Base-by-base conservation (phyloP, 2,329 filamentous ascomycete genomes). In the Aspergillus quadricinctus region DNA sequence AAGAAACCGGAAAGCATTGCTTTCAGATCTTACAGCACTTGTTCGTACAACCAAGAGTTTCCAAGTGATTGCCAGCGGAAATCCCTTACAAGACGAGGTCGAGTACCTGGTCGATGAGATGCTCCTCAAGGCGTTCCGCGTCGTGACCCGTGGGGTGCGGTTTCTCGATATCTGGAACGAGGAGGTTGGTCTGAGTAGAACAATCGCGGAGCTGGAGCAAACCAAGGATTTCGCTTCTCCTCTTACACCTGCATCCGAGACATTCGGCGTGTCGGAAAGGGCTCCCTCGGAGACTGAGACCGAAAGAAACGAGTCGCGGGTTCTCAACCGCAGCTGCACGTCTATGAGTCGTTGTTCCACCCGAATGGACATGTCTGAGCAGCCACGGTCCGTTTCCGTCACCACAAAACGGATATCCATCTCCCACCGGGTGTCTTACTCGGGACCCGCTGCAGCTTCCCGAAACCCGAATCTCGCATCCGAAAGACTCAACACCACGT, bases 51-150 rank as follows among this genome's bases (percentile, higher is more conserved):
- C 90, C 19, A 97, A 96, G 75, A 83, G 84, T 50, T 78, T 99
- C 61, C 91, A 93, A 72, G 90, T 92, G 66, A 81, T 84, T 60
- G 85, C 90, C 56, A 80, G 78, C 57, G 79, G 79, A 62, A 74
- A 45, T 9, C 66, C 72, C 0, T 61, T 69, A 14, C 70, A 76
- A 28, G 72, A 78, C 28, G 72, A 73, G 31, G 66, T 77, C n/a
- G 71, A 75, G 48, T 69, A 67, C 19, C 84, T 93, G 56, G 84
- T 97, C 56, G 93, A 97, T 68, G 90, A 96, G 71, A 91, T 97
- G 84, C 89, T 97, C 25, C 78, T 96, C 53, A 94, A 92, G 72
- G 92, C 92, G 0, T 97, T 96, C 78, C 92, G 89, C 69, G 92
- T 97, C 52, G 89, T 96, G n/a, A 93, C 88, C 49, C 87, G 93